phyloP scores from a whole-genome alignment of 805 yeast species.

The Candida montana region DNA sequence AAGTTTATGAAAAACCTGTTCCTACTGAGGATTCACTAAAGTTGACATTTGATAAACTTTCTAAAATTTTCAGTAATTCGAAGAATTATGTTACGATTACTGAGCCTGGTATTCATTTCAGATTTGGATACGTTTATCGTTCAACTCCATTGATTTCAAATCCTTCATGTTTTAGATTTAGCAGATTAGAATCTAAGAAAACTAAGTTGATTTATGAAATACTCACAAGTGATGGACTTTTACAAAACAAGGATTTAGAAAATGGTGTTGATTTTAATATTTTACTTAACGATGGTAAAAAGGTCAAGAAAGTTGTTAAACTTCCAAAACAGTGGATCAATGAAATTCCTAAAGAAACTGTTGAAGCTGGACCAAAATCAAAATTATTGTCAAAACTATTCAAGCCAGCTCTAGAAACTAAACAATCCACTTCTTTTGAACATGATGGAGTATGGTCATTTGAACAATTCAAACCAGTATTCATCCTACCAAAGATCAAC shows the following conservation, averaged over 20 bases:
- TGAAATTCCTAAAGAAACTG: background rate
- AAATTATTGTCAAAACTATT: background rate
- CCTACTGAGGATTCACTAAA: background rate
- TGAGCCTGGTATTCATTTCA: background rate
- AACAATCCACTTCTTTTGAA: background rate
- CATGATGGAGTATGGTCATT: conserved; percentile 5
- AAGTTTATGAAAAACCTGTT: background rate
- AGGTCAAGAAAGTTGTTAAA: background rate
- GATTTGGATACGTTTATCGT: background rate
- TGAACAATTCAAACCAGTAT: conserved; percentile 6
- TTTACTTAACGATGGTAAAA: background rate
- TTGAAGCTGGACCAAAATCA: background rate
- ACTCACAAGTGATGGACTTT: conserved; percentile 4
- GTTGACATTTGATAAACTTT: background rate
- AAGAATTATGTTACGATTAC: background rate
- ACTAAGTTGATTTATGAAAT: background rate
- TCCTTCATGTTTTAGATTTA: background rate
- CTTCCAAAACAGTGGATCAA: conserved; percentile 1
- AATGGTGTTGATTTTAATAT: conserved; percentile 3
- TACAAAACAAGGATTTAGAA: conserved; percentile 2
- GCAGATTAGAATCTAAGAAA: conserved; percentile 2
- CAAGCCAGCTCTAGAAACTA: background rate
- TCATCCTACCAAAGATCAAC: conserved; percentile 1
- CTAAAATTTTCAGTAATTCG: background rate
- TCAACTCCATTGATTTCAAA: background rate